phyloP scores from a whole-genome alignment of 441 rosid species.

The Pelargonium cotyledonis region DNA sequence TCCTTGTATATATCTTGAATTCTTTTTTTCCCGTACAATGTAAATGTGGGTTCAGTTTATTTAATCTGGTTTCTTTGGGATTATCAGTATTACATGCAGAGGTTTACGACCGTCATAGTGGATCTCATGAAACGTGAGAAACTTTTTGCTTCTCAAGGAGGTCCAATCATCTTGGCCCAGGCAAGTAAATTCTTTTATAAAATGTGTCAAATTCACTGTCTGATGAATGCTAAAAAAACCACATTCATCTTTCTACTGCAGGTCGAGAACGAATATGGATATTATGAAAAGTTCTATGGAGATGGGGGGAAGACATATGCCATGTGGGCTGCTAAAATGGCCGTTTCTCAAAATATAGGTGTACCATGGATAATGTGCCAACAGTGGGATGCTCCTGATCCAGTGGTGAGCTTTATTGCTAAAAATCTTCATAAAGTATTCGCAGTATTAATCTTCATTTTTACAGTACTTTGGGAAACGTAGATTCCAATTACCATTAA shows the following conservation, averaged over 20 bases:
- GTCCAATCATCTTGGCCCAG: constrained; percentile 95
- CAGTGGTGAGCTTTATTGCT: constrained; percentile 47
- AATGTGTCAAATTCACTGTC: neutral
- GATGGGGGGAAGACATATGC: constrained; percentile 79
- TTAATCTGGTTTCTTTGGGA: neutral
- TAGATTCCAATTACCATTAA: neutral
- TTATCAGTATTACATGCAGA: constrained; percentile 72
- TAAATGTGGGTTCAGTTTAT: neutral
- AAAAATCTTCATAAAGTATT: neutral
- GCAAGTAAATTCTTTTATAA: constrained; percentile 28
- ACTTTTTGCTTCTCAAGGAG: constrained; percentile 92
- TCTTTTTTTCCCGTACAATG: neutral
- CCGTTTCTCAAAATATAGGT: constrained; percentile 78
- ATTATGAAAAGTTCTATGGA: constrained; percentile 58
- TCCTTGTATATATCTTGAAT: neutral
- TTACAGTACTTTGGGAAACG: neutral
- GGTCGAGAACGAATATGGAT: constrained; percentile 93
- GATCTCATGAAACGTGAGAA: constrained; percentile 80
- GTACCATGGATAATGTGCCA: constrained; percentile 98
- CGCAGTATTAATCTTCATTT: neutral
- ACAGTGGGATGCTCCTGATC: constrained; percentile 75
- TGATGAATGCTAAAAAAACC: neutral
- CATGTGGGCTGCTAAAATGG: constrained; percentile 89
- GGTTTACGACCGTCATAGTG: constrained; percentile 64
- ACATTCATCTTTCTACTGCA: constrained; percentile 28